Percentiles rank a stretch among this genome's conserved stretches.
phyloP scores from a whole-genome alignment of 495 filamentous ascomycete species.

The Aspergillus homomorphus region DNA sequence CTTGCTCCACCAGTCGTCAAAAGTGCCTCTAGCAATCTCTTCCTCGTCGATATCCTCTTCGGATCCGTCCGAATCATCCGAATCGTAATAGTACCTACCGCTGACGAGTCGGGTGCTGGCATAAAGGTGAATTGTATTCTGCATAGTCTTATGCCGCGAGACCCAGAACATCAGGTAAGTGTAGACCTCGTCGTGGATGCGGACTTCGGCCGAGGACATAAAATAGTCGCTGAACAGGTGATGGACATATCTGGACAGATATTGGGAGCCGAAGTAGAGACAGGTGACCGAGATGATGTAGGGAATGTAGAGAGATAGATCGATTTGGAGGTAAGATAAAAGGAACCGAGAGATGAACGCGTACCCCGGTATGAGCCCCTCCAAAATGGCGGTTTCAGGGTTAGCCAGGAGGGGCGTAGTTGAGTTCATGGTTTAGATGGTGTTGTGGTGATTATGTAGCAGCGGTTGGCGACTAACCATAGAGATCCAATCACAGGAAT shows the following conservation, averaged over 20 bases:
- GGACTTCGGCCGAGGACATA: slow-evolving; percentile 58
- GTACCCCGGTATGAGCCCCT: slow-evolving; percentile 73
- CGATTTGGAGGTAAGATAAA: slow-evolving; percentile 60
- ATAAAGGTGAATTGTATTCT: slow-evolving; percentile 56
- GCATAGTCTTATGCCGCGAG: slow-evolving; percentile 55
- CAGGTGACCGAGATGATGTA: slow-evolving; percentile 50
- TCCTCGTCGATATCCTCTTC: slow-evolving; percentile 40
- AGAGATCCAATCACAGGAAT: background rate
- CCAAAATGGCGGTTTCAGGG: slow-evolving; percentile 53
- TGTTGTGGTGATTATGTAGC: slow-evolving; percentile 16
- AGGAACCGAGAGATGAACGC: slow-evolving; percentile 58
- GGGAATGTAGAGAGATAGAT: slow-evolving; percentile 69
- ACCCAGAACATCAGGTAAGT: slow-evolving; percentile 71
- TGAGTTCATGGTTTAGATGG: slow-evolving; percentile 21
- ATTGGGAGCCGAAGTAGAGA: slow-evolving; percentile 49
- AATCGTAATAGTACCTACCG: slow-evolving; percentile 43
- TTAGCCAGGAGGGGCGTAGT: slow-evolving; percentile 13
- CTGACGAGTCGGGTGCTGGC: slow-evolving; percentile 57
- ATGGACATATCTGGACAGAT: slow-evolving; percentile 44
- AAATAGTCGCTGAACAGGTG: slow-evolving; percentile 30
- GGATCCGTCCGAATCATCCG: slow-evolving; percentile 39
- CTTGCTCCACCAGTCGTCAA: slow-evolving; percentile 50
- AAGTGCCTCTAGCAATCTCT: slow-evolving; percentile 18
- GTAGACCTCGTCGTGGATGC: slow-evolving; percentile 65
- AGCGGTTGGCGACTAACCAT: background rate